Evolutionary conservation across 441 rosid species (phyloP).

Genomic region (Gossypium davidsonii): DNA sequence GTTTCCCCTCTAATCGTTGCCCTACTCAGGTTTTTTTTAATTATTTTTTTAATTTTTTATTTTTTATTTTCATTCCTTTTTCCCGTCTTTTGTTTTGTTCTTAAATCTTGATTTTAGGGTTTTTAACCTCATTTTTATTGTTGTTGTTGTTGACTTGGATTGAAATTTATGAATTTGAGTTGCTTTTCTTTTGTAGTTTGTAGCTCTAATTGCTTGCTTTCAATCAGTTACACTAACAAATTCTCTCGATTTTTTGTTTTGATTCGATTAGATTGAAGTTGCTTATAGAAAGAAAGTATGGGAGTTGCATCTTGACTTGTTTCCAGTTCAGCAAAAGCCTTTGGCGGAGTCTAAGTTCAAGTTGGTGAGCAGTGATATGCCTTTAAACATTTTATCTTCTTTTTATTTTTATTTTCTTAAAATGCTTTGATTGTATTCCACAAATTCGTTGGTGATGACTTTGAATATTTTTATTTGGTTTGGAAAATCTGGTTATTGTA

Average conservation of each 20-base stretch:
- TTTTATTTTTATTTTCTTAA: not conserved
- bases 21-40: constrained; percentile 44
- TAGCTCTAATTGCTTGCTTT: not conserved
- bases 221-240: not conserved
- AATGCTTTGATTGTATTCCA: not conserved
- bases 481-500: not conserved
- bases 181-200: not conserved
- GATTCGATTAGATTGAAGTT: constrained; percentile 50
- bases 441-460: not conserved
- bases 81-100: not conserved
- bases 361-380: constrained; percentile 31
- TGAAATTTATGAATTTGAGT: not conserved
- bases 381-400: not conserved
- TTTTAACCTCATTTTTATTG: not conserved
- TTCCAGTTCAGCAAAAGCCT: constrained; percentile 54
- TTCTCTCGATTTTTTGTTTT: not conserved
- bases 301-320: constrained; percentile 85
- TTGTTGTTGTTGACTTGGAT: not conserved
- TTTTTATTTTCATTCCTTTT: not conserved
- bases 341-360: constrained; percentile 66
- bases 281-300: constrained; percentile 77
- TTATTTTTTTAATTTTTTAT: not conserved
- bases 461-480: not conserved
- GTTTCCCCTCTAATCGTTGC: constrained; percentile 53
- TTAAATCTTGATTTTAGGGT: not conserved